Evolutionary conservation across 148 eudicot genomes (phyloP).

Genomic region (Camellia japonica): DNA sequence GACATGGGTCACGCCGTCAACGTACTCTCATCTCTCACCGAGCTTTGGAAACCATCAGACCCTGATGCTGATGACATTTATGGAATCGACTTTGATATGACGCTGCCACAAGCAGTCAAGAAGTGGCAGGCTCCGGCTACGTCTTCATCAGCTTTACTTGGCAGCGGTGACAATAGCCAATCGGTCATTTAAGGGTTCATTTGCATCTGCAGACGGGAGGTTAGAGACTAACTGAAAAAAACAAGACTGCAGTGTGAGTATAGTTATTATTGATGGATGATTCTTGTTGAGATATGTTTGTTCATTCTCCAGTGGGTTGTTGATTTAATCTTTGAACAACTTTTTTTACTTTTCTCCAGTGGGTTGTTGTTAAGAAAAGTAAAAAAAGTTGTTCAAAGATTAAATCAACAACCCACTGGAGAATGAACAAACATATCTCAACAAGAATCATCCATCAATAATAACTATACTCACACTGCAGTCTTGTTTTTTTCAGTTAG

Average conservation of each 20-base stretch:
- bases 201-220: slow-evolving; percentile 71
- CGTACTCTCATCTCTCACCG: slow-evolving; percentile 36
- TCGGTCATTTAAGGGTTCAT: slow-evolving; percentile 79
- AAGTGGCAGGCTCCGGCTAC: slow-evolving; percentile 63
- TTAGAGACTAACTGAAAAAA: slow-evolving; percentile 20
- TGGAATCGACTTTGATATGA: slow-evolving; percentile 59
- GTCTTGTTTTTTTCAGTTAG: too few species aligned
- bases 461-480: too few species aligned
- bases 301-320: background rate
- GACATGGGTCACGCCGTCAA: slow-evolving; percentile 44
- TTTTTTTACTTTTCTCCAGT: too few species aligned
- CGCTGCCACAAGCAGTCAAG: slow-evolving; percentile 58
- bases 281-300: background rate
- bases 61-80: slow-evolving; percentile 23
- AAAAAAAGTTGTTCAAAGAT: too few species aligned
- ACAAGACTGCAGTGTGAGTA: background rate
- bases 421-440: too few species aligned
- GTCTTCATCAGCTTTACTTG: slow-evolving; percentile 40
- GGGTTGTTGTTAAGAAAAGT: too few species aligned
- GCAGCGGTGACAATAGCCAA: slow-evolving; percentile 67
- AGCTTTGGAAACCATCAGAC: slow-evolving; percentile 38
- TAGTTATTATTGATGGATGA: background rate
- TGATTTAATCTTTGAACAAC: too few species aligned
- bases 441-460: too few species aligned
- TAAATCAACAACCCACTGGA: too few species aligned